Base-by-base conservation (phyloP, 805 yeast species). In the Candida golubevii region DNA sequence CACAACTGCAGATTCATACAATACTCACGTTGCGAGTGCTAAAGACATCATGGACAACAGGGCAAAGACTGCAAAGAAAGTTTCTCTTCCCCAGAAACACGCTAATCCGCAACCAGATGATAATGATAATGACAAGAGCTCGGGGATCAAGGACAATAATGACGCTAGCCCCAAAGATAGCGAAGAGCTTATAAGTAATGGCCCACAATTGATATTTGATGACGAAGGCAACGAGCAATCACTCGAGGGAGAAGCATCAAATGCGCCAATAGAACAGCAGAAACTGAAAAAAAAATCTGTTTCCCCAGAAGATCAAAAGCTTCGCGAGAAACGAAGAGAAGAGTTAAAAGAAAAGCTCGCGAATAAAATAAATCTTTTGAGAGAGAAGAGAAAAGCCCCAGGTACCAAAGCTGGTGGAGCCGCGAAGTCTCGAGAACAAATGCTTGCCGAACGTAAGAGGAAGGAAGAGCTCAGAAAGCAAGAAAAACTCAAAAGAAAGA, bases 311-410 rank as follows among this genome's bases (percentile, higher is more conserved):
- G 79, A 80, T 54, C 65, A 77, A 58, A 61, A 60, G 48, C 72
- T 67, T 45, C 77, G 68, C 43, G 72, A 75, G 38, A 78, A 75
- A 47, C 79, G 82, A 33, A 66, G 88, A 39, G 77, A 77, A 6
- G 84, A 79, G 53, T 74, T 93, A 47, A 80, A 90, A 58, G 84
- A 82, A n/a, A 85, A 85, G 61, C 75, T 93, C 36, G 83, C 91
- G 27, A 77, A 76, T 13, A 87, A 82, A 62, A 90, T 93, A 51
- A 77, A 71, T 45, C 67, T 66, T 8, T 58, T 93, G 67, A 80
- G 82, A 53, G 89, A 83, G 44, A 85, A 79, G 65, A 81, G 99
- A 61, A 90, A 85, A 57, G 99, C 98, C 1, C 93, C 95, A 1
- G 98, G 98, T 1, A 70, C 90, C 1, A 83, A 80, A 37, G 80